Conservation (phyloP, 208 protist genomes). For the Tritrichomonas musculus region DNA sequence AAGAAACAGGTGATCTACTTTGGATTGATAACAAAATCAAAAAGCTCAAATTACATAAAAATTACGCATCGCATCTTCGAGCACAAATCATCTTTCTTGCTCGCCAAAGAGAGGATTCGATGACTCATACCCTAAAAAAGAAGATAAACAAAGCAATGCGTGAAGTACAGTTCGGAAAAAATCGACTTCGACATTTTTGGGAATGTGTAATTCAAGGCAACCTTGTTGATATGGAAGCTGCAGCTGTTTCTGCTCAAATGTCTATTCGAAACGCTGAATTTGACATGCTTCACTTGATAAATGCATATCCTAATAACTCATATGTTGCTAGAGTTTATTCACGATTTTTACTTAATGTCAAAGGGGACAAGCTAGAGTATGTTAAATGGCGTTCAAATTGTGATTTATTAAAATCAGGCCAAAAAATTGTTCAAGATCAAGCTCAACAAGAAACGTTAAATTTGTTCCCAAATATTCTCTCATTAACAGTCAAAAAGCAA, state of each 20-base stretch:
- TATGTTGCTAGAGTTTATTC: not conserved
- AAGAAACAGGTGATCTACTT: not conserved
- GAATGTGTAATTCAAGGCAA: conserved; percentile 34
- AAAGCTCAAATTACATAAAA: not conserved
- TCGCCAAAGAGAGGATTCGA: not conserved
- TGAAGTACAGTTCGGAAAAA: not conserved
- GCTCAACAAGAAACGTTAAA: not conserved
- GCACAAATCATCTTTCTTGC: not conserved
- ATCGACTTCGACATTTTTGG: not conserved
- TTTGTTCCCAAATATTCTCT: not conserved
- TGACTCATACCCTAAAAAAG: not conserved
- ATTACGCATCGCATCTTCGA: not conserved
- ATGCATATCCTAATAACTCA: not conserved
- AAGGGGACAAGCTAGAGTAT: not conserved
- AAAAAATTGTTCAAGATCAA: not conserved
- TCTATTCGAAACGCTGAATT: not conserved
- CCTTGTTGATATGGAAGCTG: not conserved
- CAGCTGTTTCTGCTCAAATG: not conserved
- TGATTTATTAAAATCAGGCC: not conserved
- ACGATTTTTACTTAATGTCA: not conserved
- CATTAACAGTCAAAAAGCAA: not conserved
- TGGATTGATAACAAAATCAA: not conserved
- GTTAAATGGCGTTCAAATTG: not conserved
- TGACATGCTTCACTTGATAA: not conserved
- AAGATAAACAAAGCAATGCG: not conserved